Conservation (phyloP, 306 rosid genomes). For the Vachellia collinsii region DNA sequence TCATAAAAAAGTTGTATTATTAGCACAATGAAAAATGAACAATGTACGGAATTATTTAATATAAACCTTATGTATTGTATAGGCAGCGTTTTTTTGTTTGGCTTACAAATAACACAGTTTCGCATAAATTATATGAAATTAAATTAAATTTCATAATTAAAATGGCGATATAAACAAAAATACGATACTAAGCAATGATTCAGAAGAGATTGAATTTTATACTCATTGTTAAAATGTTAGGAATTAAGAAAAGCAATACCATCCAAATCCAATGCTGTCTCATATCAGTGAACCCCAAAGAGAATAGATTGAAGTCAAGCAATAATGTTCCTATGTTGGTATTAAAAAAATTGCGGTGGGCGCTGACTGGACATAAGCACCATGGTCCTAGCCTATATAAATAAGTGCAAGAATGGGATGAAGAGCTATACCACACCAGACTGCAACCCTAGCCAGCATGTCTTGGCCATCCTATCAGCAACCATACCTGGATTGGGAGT, state of each 20-base stretch:
- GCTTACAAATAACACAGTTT: too few relatives aligned
- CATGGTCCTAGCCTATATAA: background rate
- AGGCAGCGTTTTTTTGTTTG: too few relatives aligned
- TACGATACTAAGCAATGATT: background rate
- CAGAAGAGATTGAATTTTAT: background rate
- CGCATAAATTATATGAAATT: too few relatives aligned
- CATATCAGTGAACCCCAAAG: background rate
- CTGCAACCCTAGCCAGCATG: background rate
- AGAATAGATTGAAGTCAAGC: background rate
- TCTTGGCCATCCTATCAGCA: background rate
- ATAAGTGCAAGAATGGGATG: background rate
- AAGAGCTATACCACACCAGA: background rate
- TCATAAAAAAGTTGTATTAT: too few relatives aligned
- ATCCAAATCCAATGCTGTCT: background rate
- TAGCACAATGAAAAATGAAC: background rate
- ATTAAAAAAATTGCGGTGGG: background rate
- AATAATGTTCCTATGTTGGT: background rate
- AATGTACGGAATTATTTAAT: too few relatives aligned
- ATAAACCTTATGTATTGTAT: background rate
- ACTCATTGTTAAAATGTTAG: background rate
- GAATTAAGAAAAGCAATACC: background rate
- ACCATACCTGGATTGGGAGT: conserved; percentile 13
- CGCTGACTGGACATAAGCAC: background rate
- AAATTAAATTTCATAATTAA: background rate
- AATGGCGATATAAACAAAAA: background rate